phyloP scores from a whole-genome alignment of 495 filamentous ascomycete species.

The Rusavskia elegans region DNA sequence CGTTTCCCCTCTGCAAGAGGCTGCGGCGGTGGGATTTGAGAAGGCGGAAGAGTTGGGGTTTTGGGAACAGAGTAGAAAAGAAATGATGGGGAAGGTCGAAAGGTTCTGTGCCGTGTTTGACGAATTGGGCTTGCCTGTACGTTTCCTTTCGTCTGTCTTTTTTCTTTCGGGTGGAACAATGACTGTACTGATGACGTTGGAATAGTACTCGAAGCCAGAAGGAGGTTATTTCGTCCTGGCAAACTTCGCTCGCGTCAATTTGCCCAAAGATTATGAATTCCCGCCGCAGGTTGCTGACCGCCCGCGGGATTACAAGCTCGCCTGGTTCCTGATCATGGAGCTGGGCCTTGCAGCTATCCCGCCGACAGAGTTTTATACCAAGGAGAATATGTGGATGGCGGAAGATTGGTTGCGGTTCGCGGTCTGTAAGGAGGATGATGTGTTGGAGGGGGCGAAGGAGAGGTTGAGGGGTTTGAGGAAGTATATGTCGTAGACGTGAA shows the following conservation, averaged over 20 bases:
- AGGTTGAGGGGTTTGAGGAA: constrained; percentile 71
- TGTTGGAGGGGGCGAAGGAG: constrained; percentile 82
- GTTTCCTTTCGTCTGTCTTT: constrained; percentile 4
- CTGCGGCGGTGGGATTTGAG: constrained; percentile 90
- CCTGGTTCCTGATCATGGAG: constrained; percentile 94
- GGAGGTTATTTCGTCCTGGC: constrained; percentile 94
- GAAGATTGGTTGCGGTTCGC: constrained; percentile 92
- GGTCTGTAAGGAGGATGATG: constrained; percentile 87
- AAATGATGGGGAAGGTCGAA: constrained; percentile 83
- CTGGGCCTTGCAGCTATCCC: constrained; percentile 91
- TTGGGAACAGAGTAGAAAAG: constrained; percentile 69
- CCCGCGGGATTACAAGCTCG: constrained; percentile 82
- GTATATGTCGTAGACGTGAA: constrained; percentile 34
- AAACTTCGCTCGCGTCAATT: constrained; percentile 70
- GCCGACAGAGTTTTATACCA: constrained; percentile 91
- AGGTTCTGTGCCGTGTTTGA: constrained; percentile 76
- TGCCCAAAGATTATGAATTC: constrained; percentile 72
- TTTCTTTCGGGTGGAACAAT: neutral
- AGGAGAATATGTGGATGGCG: constrained; percentile 62
- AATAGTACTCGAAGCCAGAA: constrained; percentile 72
- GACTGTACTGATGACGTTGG: neutral
- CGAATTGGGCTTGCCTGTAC: constrained; percentile 66
- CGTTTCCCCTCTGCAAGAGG: constrained; percentile 87
- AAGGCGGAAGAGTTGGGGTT: constrained; percentile 69
- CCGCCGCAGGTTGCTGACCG: constrained; percentile 72